Conservation (phyloP, 495 filamentous ascomycete genomes). For the Xylona heveae region DNA sequence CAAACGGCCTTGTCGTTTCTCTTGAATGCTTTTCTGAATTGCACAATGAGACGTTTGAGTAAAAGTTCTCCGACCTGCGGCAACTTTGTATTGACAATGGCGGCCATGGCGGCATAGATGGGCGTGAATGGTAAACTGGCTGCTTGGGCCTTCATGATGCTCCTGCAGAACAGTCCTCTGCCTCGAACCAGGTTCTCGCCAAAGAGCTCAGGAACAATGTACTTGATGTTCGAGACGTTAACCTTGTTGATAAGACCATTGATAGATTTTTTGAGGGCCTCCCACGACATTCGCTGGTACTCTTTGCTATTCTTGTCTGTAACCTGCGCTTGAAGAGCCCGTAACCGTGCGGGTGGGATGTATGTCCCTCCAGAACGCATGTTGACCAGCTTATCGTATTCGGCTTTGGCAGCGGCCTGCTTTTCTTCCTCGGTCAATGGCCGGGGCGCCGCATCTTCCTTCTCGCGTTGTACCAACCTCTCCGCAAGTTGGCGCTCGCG, state of each 20-base stretch:
- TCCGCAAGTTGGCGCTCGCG: conserved; percentile 40
- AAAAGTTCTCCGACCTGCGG: conserved; percentile 86
- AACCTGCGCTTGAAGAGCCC: conserved; percentile 86
- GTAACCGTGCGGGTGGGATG: conserved; percentile 76
- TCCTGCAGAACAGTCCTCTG: conserved; percentile 78
- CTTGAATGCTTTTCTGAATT: conserved; percentile 91
- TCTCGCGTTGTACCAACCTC: conserved; percentile 32
- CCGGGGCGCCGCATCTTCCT: conserved; percentile 17
- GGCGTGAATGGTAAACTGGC: conserved; percentile 91
- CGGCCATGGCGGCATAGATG: conserved; percentile 84
- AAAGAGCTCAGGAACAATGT: conserved; percentile 89
- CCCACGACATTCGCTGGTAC: conserved; percentile 98
- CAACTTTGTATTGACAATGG: conserved; percentile 94
- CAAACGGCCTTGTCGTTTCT: conserved; percentile 94
- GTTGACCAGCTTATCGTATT: conserved; percentile 75
- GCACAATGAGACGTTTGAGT: conserved; percentile 64
- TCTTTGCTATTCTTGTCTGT: conserved; percentile 92
- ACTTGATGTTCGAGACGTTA: conserved; percentile 92
- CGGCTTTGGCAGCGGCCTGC: conserved; percentile 59
- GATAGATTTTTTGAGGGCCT: conserved; percentile 95
- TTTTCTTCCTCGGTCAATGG: conserved; percentile 67
- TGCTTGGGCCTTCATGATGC: conserved; percentile 93
- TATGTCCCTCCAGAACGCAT: conserved; percentile 91
- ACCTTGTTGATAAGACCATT: conserved; percentile 98
- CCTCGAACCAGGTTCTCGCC: conserved; percentile 83